A percentile compares a stretch with the other conserved stretches of the same genome.
Conservation (phyloP, 768 basidiomycete genomes). For the Pulveroboletus ravenelii region DNA sequence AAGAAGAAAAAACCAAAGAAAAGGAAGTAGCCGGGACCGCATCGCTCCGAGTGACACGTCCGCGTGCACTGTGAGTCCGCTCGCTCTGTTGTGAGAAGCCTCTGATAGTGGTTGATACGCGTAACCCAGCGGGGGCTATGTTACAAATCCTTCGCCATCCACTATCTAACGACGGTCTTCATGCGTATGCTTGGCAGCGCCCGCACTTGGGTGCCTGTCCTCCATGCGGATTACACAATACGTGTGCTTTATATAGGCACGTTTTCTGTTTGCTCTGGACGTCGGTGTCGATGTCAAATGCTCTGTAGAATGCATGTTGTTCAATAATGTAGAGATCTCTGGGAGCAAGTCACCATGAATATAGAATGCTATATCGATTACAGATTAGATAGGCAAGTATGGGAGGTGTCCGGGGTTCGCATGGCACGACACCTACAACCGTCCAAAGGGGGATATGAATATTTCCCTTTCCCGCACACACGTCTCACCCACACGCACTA, state of each 20-base stretch:
- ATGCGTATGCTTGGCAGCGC: not conserved
- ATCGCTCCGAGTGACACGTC: not conserved
- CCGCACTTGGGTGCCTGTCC: not conserved
- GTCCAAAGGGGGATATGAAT: not conserved
- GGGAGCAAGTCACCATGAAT: not conserved
- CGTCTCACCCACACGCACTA: conserved; percentile 6
- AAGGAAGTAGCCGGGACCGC: conserved; percentile 48
- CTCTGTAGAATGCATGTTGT: not conserved
- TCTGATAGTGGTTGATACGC: conserved; percentile 3
- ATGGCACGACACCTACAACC: conserved; percentile 1
- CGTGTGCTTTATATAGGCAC: not conserved
- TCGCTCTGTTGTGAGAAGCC: not conserved
- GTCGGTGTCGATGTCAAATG: not conserved
- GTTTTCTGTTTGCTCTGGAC: conserved; percentile 1
- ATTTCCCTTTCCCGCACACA: not conserved
- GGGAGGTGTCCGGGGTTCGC: conserved; percentile 22
- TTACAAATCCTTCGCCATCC: conserved; percentile 1
- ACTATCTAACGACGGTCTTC: conserved; percentile 6
- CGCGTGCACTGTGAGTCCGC: conserved; percentile 13
- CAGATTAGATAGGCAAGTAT: not conserved
- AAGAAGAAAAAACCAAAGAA: conserved; percentile 86
- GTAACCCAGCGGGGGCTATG: conserved; percentile 1
- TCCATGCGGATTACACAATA: conserved; percentile 1
- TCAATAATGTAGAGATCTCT: not conserved
- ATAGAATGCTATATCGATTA: no score